Conservation (phyloP, 345 rosid species). For the Euphorbia pulcherrima region DNA sequence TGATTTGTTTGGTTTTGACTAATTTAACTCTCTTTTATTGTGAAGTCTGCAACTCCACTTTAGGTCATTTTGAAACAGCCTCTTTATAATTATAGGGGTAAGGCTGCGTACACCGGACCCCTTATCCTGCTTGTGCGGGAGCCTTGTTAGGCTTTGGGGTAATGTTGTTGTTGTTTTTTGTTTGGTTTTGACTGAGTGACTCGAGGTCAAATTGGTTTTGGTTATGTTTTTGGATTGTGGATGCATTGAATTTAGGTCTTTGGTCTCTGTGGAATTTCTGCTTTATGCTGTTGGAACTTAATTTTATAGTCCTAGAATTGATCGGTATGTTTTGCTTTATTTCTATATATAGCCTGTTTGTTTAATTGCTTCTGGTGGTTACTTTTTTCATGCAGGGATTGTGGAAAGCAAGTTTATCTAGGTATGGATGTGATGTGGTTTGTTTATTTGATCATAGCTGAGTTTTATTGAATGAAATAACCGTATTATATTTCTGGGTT, state of each 20-base stretch:
- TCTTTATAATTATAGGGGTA: too few relatives aligned
- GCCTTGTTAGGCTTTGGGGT: too few relatives aligned
- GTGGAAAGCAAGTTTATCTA: conserved; percentile 93
- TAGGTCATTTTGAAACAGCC: too few relatives aligned
- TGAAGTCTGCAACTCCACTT: too few relatives aligned
- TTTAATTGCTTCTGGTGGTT: background rate
- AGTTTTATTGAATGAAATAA: background rate
- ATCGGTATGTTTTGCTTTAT: conserved; percentile 1
- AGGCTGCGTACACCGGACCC: too few relatives aligned
- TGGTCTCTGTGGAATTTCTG: background rate
- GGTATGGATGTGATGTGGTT: conserved; percentile 45
- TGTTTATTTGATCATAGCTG: conserved; percentile 10
- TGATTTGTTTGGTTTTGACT: conserved; percentile 1
- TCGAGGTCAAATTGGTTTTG: background rate
- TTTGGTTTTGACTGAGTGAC: background rate
- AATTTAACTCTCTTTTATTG: too few relatives aligned
- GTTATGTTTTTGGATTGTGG: background rate
- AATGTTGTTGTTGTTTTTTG: too few relatives aligned
- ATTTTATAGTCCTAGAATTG: background rate
- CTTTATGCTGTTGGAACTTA: background rate
- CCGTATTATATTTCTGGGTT: background rate
- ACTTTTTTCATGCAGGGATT: conserved; percentile 62
- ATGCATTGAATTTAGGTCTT: conserved; percentile 3
- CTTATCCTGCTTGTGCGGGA: too few relatives aligned
- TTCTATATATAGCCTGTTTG: background rate